Evolutionary conservation across 169 alveolate species (phyloP).

Genomic region (Eimeria falciformis): DNA sequence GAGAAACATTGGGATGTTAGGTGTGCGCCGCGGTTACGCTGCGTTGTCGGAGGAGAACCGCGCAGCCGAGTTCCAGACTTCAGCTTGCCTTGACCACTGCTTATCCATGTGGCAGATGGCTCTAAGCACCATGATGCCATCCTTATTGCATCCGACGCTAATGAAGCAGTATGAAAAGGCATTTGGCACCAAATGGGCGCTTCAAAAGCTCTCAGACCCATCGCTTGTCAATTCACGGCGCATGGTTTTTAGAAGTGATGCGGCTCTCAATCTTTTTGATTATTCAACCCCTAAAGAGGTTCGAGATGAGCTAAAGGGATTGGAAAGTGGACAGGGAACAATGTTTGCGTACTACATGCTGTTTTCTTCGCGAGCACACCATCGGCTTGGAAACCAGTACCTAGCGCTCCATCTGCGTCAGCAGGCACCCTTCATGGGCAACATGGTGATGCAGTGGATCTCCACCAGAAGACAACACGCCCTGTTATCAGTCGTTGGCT

Average conservation of each 20-base stretch:
- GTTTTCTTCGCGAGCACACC: constrained; percentile 55
- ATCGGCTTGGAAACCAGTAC: constrained; percentile 51
- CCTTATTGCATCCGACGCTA: constrained; percentile 41
- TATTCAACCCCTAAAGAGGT: constrained; percentile 72
- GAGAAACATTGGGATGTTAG: constrained; percentile 67
- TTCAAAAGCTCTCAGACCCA: constrained; percentile 58
- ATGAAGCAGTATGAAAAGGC: constrained; percentile 60
- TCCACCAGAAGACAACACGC: constrained; percentile 55
- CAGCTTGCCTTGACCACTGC: constrained; percentile 76
- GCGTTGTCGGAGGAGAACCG: constrained; percentile 18
- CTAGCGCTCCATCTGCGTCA: constrained; percentile 66
- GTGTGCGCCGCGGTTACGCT: constrained; percentile 76
- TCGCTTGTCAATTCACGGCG: constrained; percentile 66
- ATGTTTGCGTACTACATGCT: constrained; percentile 74
- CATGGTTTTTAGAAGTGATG: constrained; percentile 68
- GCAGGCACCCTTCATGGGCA: constrained; percentile 78
- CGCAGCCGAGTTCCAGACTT: constrained; percentile 55
- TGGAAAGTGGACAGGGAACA: constrained; percentile 68
- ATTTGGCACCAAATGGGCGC: constrained; percentile 64
- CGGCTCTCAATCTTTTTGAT: constrained; percentile 72
- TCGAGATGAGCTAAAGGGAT: constrained; percentile 58
- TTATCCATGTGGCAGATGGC: constrained; percentile 63
- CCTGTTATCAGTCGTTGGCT: constrained; percentile 35
- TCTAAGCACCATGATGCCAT: constrained; percentile 63
- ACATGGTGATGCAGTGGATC: constrained; percentile 75